Conservation (phyloP, 1,284 basidiomycete genomes). For the Austropuccinia psidii region DNA sequence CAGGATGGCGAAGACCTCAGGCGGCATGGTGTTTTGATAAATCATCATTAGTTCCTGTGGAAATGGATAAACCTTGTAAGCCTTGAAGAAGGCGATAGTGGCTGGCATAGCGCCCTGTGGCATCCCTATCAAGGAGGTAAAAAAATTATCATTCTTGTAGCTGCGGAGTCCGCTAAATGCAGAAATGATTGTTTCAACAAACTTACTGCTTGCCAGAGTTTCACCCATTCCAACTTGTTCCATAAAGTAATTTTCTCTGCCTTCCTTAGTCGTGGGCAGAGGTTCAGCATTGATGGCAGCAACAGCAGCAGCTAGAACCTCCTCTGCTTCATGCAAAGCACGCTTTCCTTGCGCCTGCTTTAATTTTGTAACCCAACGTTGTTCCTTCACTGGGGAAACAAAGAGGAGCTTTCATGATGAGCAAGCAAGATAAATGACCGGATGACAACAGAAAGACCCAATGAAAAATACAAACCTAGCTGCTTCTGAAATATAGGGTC, state of each 20-base stretch:
- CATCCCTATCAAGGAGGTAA: conserved; percentile 41
- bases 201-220: conserved; percentile 39
- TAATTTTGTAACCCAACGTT: conserved; percentile 19
- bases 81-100: conserved; percentile 47
- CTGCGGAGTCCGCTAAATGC: neutral
- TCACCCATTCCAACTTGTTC: conserved; percentile 47
- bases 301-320: conserved; percentile 28
- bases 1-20: conserved; percentile 47
- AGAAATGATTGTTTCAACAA: no score
- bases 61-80: conserved; percentile 47
- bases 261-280: conserved; percentile 27
- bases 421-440: no score
- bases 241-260: conserved; percentile 43
- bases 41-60: conserved; percentile 47
- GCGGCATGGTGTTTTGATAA: conserved; percentile 47
- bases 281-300: conserved; percentile 21
- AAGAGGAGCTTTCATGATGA: no score
- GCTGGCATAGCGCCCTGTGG: conserved; percentile 44
- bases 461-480: conserved; percentile 43
- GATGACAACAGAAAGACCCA: no score
- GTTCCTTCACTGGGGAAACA: conserved; percentile 35
- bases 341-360: conserved; percentile 15
- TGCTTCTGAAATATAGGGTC: conserved; percentile 46
- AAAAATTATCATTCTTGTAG: neutral
- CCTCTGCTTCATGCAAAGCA: conserved; percentile 7